phyloP scores from a whole-genome alignment of 164 flowering plant species.

The Aristolochia fimbriata region DNA sequence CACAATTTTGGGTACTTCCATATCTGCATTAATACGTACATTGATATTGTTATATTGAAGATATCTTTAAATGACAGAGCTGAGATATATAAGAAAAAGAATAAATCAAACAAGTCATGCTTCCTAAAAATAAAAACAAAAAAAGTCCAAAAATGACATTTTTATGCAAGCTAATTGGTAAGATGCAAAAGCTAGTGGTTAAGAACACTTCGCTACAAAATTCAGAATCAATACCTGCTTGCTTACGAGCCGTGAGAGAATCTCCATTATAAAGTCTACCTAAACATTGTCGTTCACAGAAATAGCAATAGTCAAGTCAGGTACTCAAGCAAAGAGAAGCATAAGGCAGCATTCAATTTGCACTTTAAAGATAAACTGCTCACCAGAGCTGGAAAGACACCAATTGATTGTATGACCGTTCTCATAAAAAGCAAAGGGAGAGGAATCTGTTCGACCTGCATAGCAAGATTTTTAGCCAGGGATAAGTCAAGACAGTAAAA shows the following conservation, averaged over 20 bases:
- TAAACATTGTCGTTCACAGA: conserved; percentile 19
- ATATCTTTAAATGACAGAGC: too few relatives aligned
- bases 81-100: neutral
- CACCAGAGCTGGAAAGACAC: conserved; percentile 91
- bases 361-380: conserved; percentile 10
- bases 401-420: conserved; percentile 88
- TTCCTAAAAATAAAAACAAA: neutral
- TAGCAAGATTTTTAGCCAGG: conserved; percentile 7
- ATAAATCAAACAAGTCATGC: neutral
- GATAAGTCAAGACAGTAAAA: neutral
- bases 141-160: neutral
- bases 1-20: conserved; percentile 97
- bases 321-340: neutral
- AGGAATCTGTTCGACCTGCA: conserved; percentile 97
- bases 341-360: too few relatives aligned
- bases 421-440: conserved; percentile 95
- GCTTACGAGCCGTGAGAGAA: conserved; percentile 86
- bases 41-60: too few relatives aligned
- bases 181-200: neutral
- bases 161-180: neutral
- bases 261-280: conserved; percentile 89
- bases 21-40: conserved; percentile 41
- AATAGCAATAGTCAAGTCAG: neutral
- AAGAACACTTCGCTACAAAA: neutral
- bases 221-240: conserved; percentile 53